Conservation (phyloP, 163 green algal genomes). For the Coccomyxa subellipsoidea region DNA sequence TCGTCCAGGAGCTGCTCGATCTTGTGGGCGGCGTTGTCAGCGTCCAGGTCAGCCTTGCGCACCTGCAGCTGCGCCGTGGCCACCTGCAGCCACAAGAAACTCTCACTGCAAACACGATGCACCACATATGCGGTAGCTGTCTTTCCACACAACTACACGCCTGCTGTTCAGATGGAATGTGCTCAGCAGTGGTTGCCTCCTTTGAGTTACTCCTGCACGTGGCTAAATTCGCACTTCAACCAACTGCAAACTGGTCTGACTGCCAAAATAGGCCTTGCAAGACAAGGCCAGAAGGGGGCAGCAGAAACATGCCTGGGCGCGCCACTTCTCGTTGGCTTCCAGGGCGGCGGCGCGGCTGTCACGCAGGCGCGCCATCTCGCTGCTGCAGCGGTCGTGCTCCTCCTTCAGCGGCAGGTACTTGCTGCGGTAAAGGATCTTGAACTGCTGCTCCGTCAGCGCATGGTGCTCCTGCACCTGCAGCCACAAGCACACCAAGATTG, state of each 20-base stretch:
- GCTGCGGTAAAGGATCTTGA: constrained; percentile 28
- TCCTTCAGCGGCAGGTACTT: constrained; percentile 31
- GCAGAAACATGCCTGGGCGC: not conserved
- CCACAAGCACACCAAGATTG: too few relatives aligned
- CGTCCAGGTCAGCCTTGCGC: constrained; percentile 22
- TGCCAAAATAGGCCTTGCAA: too few relatives aligned
- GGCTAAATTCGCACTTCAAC: too few relatives aligned
- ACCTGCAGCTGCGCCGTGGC: constrained; percentile 19
- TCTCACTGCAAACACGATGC: constrained; percentile 3
- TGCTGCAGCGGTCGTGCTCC: not conserved
- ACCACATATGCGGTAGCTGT: too few relatives aligned
- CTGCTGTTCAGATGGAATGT: too few relatives aligned
- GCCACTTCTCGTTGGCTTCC: not conserved
- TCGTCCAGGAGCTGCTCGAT: constrained; percentile 12
- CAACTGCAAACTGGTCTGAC: too few relatives aligned
- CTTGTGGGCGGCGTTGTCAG: not conserved
- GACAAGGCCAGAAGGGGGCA: too few relatives aligned
- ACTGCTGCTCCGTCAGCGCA: constrained; percentile 13
- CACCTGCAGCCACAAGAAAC: constrained; percentile 15
- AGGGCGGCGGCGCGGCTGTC: not conserved
- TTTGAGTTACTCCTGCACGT: too few relatives aligned
- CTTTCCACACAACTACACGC: too few relatives aligned
- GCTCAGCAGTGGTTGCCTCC: too few relatives aligned
- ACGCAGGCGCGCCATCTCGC: not conserved
- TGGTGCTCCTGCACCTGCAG: constrained; percentile 14